phyloP scores from a whole-genome alignment of 768 basidiomycete species.

The Leccinum aurantiacum region DNA sequence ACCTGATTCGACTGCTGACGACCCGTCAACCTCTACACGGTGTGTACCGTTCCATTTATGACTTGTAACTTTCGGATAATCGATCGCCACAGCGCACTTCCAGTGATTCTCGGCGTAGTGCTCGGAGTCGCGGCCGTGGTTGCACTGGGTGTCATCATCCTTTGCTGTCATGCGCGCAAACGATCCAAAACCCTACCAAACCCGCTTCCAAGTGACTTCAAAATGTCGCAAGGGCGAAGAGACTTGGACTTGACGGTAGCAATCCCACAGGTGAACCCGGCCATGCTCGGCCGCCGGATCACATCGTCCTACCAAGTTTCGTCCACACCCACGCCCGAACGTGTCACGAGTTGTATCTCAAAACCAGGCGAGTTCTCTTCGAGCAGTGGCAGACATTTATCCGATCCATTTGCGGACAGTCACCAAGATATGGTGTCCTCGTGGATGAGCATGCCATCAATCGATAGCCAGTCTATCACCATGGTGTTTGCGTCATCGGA shows the following conservation, averaged over 20 bases:
- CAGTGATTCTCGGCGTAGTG: conserved; percentile 12
- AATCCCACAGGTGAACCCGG: not conserved
- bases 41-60: conserved; percentile 2
- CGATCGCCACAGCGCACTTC: conserved; percentile 7
- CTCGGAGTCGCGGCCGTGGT: conserved; percentile 9
- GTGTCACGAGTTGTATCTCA: not conserved
- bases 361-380: conserved; percentile 11
- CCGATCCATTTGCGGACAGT: conserved; percentile 20
- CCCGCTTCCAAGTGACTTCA: not conserved
- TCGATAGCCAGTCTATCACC: not conserved
- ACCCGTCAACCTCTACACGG: conserved; percentile 5
- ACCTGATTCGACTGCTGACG: conserved; percentile 4
- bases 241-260: conserved; percentile 2
- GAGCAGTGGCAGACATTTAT: conserved; percentile 9
- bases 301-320: not conserved
- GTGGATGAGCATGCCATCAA: conserved; percentile 4
- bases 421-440: conserved; percentile 9
- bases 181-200: not conserved
- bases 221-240: not conserved
- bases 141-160: conserved; percentile 8
- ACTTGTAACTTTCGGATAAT: not conserved
- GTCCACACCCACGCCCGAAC: not conserved
- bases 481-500: not conserved
- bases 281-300: conserved; percentile 1
- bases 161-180: conserved; percentile 2